These are phyloP conservation scores for Dryas octopetala DNA, from an alignment of 306 rosid genomes.

Conservation along the genomic window DNA sequence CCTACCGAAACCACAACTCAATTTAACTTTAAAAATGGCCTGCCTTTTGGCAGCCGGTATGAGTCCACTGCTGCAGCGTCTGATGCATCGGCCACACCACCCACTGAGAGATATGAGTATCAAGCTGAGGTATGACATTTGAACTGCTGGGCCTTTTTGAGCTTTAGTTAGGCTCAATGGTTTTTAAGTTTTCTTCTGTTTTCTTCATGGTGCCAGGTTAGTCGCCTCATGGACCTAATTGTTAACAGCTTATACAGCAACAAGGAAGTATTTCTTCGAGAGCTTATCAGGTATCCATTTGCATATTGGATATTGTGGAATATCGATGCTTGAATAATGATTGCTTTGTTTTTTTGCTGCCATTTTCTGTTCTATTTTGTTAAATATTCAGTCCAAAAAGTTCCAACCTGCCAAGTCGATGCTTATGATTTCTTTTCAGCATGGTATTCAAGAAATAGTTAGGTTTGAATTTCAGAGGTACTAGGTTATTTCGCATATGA, in stretches of 20 bases:
- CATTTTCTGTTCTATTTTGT: neutral
- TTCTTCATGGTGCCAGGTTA: constrained; percentile 56
- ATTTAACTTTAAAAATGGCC: constrained; percentile 28
- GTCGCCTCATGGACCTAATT: constrained; percentile 98
- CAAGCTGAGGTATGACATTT: constrained; percentile 79
- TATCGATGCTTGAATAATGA: neutral
- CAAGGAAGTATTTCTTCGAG: constrained; percentile 96
- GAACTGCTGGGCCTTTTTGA: neutral
- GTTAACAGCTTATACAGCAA: constrained; percentile 95
- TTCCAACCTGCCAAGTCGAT: neutral
- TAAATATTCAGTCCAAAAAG: neutral
- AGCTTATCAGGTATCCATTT: constrained; percentile 71
- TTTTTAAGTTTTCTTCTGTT: constrained; percentile 6
- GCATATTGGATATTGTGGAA: neutral
- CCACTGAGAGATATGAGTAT: constrained; percentile 73
- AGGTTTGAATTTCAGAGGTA: neutral
- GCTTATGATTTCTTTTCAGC: too few relatives aligned
- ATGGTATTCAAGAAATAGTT: neutral
- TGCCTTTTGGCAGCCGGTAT: constrained; percentile 50
- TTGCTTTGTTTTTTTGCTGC: neutral
- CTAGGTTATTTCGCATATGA: neutral
- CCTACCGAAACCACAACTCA: constrained; percentile 28
- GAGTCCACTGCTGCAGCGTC: constrained; percentile 84
- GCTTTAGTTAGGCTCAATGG: neutral
- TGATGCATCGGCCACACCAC: constrained; percentile 51